phyloP scores from a whole-genome alignment of 306 rosid genomes.

The Crotalaria pallida region DNA sequence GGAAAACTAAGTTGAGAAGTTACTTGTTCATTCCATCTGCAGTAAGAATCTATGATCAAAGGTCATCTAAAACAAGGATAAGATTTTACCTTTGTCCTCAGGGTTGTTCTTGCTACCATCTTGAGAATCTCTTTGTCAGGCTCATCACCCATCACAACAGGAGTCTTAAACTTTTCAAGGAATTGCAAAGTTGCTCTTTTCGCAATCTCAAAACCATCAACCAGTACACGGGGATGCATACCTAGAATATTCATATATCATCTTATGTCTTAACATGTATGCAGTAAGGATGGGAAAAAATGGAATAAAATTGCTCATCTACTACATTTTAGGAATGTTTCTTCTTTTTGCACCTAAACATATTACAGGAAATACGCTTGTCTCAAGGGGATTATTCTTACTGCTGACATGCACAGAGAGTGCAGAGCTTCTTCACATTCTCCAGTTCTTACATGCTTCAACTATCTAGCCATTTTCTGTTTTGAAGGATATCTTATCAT shows the following conservation, averaged over 20 bases:
- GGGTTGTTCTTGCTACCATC: conserved; percentile 91
- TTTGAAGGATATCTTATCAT: neutral
- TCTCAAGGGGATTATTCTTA: neutral
- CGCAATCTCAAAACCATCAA: conserved; percentile 97
- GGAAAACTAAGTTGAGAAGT: neutral
- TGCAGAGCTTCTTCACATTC: neutral
- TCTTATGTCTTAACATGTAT: neutral
- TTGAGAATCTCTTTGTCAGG: conserved; percentile 88
- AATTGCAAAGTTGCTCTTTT: conserved; percentile 84
- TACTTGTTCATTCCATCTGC: neutral
- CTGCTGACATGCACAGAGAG: neutral
- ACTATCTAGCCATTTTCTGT: neutral
- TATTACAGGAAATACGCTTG: neutral
- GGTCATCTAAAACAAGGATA: neutral
- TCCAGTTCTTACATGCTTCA: neutral
- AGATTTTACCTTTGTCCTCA: conserved; percentile 76
- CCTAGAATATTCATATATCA: conserved; percentile 42
- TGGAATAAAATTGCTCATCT: neutral
- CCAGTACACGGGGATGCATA: conserved; percentile 97
- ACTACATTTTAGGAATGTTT: neutral
- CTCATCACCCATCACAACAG: conserved; percentile 79
- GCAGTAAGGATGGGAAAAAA: neutral
- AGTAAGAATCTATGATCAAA: neutral
- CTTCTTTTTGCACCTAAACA: neutral
- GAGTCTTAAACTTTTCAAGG: conserved; percentile 81